Evolutionary conservation across 257 asterid genomes (phyloP).

Genomic region (Agastache rugosa): DNA sequence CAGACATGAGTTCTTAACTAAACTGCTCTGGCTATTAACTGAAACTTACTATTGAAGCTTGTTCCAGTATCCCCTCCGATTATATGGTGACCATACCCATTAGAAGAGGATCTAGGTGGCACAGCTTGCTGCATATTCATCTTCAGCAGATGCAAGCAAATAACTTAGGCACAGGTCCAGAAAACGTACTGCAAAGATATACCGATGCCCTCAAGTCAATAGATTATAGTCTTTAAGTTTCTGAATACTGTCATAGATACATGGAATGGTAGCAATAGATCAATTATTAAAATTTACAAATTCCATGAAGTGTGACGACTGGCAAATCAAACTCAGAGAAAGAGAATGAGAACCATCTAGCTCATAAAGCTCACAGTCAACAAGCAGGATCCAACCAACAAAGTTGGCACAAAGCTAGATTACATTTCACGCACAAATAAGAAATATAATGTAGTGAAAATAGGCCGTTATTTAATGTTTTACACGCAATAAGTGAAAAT

Average conservation of each 20-base stretch:
- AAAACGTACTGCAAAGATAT: constrained; percentile 41
- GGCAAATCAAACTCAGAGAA: constrained; percentile 1
- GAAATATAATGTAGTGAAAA: neutral
- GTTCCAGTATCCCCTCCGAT: constrained; percentile 55
- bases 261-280: constrained; percentile 5
- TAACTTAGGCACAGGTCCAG: constrained; percentile 35
- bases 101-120: constrained; percentile 66
- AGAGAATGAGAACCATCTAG: constrained; percentile 15
- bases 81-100: constrained; percentile 75
- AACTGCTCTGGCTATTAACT: constrained; percentile 50
- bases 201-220: neutral
- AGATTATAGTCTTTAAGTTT: neutral
- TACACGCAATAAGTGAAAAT: neutral
- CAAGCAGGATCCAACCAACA: neutral
- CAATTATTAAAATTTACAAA: neutral
- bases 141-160: constrained; percentile 42
- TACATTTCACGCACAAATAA: neutral
- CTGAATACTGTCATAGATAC: neutral
- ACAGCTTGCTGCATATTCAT: constrained; percentile 71
- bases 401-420: neutral
- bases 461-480: neutral
- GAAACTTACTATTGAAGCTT: constrained; percentile 62
- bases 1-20: constrained; percentile 51
- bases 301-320: neutral
- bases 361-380: neutral